Conservation (phyloP, 2,329 filamentous ascomycete genomes). For the Fusarium floridanum region DNA sequence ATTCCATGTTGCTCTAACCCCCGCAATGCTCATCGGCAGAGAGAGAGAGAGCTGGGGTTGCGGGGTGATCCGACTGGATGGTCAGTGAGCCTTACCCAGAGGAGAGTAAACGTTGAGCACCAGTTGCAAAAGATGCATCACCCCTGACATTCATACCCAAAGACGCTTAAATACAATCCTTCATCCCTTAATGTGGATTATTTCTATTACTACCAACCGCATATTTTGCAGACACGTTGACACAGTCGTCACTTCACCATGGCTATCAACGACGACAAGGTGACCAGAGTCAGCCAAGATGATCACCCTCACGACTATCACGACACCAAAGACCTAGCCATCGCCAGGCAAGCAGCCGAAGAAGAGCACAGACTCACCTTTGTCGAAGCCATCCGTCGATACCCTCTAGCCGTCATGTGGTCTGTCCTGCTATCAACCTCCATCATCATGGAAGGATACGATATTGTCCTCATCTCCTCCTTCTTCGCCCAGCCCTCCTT, state of each 20-base stretch:
- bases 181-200: neutral
- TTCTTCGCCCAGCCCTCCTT: neutral
- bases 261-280: constrained; percentile 22
- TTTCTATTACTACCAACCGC: neutral
- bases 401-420: constrained; percentile 29
- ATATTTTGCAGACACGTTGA: neutral
- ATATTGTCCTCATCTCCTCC: neutral
- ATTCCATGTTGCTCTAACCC: neutral
- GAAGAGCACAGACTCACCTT: constrained; percentile 30
- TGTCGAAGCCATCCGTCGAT: constrained; percentile 28
- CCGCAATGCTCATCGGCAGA: neutral
- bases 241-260: neutral
- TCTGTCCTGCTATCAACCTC: neutral
- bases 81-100: neutral
- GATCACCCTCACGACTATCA: constrained; percentile 15
- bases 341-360: constrained; percentile 33
- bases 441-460: constrained; percentile 4
- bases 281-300: constrained; percentile 33
- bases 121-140: neutral
- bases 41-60: neutral
- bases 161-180: neutral
- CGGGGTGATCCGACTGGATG: neutral
- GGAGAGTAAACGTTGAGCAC: neutral
- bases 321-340: constrained; percentile 22
- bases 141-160: neutral